phyloP scores from a whole-genome alignment of 257 asterid species.

The Petrea volubilis region DNA sequence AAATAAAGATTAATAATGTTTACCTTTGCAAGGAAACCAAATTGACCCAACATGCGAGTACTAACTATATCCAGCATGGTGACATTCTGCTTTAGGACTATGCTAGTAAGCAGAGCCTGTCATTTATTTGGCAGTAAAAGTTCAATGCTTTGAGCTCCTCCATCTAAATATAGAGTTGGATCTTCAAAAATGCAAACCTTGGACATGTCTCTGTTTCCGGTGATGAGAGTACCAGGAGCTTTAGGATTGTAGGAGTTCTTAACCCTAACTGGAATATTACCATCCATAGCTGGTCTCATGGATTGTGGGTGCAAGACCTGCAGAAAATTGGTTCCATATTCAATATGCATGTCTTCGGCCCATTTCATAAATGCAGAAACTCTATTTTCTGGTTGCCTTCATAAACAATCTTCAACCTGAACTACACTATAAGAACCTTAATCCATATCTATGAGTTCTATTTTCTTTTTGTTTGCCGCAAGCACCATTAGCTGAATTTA shows the following conservation, averaged over 20 bases:
- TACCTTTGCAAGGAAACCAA: constrained; percentile 84
- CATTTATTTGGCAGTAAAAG: constrained; percentile 1
- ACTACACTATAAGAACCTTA: neutral
- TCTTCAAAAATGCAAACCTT: constrained; percentile 36
- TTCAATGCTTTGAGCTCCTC: constrained; percentile 11
- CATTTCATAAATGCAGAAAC: neutral
- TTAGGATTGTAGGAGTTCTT: constrained; percentile 79
- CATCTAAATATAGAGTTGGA: constrained; percentile 2
- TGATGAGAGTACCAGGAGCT: constrained; percentile 79
- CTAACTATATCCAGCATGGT: constrained; percentile 85
- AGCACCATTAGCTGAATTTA: neutral
- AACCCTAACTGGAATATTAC: constrained; percentile 75
- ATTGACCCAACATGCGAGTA: constrained; percentile 83
- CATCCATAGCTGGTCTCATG: constrained; percentile 85
- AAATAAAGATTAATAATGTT: neutral
- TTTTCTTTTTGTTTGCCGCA: neutral
- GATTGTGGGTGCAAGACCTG: constrained; percentile 86
- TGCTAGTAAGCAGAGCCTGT: constrained; percentile 81
- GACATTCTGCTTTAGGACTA: constrained; percentile 71
- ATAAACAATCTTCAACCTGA: neutral
- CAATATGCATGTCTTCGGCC: neutral
- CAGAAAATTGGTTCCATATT: neutral
- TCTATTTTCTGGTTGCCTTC: neutral
- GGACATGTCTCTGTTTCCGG: constrained; percentile 65
- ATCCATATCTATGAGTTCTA: neutral